Conservation (phyloP, 495 filamentous ascomycete genomes). For the Cercophora sp. region DNA sequence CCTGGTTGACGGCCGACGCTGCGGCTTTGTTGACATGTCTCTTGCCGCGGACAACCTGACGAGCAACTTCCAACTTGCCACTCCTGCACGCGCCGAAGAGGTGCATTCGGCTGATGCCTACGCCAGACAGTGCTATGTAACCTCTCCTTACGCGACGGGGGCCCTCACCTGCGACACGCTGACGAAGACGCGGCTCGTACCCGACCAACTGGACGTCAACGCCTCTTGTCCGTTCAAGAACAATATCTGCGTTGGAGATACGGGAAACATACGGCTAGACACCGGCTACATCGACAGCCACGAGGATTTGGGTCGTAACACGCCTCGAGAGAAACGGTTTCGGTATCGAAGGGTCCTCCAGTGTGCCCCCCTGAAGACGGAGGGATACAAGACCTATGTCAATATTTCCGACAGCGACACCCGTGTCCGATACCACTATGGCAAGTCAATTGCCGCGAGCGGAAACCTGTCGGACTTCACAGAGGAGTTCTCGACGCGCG, state of each 20-base stretch:
- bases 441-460: background rate
- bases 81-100: background rate
- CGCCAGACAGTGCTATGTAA: slow-evolving; percentile 17
- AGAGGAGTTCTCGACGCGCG: background rate
- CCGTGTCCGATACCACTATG: slow-evolving; percentile 10
- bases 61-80: slow-evolving; percentile 1
- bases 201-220: background rate
- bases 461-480: background rate
- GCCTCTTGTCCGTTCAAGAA: slow-evolving; percentile 16
- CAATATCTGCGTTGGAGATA: slow-evolving; percentile 7
- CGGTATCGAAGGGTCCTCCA: slow-evolving; percentile 8
- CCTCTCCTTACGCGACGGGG: background rate
- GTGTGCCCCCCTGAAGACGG: slow-evolving; percentile 13
- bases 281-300: slow-evolving; percentile 19
- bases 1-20: background rate
- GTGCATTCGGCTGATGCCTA: slow-evolving; percentile 9
- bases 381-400: background rate
- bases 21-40: background rate
- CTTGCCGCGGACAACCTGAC: background rate
- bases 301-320: slow-evolving; percentile 16
- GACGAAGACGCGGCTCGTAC: background rate
- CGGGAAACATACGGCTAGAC: slow-evolving; percentile 13
- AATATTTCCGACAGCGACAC: background rate
- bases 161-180: background rate
- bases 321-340: slow-evolving; percentile 2